These are phyloP conservation scores for Borovskyia barvae DNA, from an alignment of 208 protist species.

Conservation along the genomic window DNA sequence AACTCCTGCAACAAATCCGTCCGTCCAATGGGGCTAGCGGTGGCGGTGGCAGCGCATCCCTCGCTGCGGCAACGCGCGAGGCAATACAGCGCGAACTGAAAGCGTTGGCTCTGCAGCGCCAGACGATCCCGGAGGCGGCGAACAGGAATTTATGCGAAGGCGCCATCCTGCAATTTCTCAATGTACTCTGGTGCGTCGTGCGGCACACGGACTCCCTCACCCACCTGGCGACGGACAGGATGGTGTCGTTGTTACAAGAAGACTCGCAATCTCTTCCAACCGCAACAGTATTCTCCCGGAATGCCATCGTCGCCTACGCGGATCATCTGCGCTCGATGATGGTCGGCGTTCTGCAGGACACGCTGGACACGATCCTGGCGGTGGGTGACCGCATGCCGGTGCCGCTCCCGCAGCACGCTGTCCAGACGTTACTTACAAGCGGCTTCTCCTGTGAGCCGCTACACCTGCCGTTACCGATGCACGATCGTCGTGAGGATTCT, in stretches of 20 bases:
- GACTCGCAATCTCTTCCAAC: background rate
- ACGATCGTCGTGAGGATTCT: too few species aligned
- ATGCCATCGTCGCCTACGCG: slow-evolving; percentile 37
- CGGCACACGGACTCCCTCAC: slow-evolving; percentile 62
- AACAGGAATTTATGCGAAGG: slow-evolving; percentile 60
- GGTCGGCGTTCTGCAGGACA: slow-evolving; percentile 49
- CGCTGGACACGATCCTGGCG: slow-evolving; percentile 31
- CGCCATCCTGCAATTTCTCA: slow-evolving; percentile 67
- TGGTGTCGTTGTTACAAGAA: slow-evolving; percentile 11
- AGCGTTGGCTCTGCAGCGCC: slow-evolving; percentile 18
- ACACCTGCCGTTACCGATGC: slow-evolving; percentile 11
- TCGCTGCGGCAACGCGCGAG: background rate
- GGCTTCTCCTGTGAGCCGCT: slow-evolving; percentile 49
- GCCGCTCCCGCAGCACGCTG: slow-evolving; percentile 25
- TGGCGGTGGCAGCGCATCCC: background rate
- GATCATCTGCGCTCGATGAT: slow-evolving; percentile 63
- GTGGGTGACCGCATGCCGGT: background rate
- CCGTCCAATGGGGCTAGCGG: background rate
- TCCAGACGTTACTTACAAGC: slow-evolving; percentile 48
- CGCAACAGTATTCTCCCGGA: background rate
- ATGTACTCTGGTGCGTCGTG: slow-evolving; percentile 45
- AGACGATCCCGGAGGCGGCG: slow-evolving; percentile 42
- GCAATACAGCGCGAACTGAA: slow-evolving; percentile 9
- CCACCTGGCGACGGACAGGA: slow-evolving; percentile 47
- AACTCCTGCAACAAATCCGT: slow-evolving; percentile 3